These are phyloP conservation scores for Paecilomyces variotii DNA, from an alignment of 2,329 filamentous ascomycete genomes.

Conservation along the genomic window DNA sequence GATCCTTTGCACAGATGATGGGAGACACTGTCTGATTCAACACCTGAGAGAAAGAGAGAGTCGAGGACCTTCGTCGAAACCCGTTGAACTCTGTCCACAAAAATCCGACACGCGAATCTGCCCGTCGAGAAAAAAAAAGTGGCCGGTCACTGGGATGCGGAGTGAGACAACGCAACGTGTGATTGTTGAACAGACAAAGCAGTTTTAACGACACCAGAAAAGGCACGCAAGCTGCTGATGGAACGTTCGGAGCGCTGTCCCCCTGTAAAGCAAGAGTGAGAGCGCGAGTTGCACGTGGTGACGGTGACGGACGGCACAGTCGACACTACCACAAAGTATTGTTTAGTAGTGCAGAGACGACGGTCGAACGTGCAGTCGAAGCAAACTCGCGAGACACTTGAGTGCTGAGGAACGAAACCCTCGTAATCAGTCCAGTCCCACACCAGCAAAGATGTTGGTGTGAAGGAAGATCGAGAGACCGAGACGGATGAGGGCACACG, in stretches of 20 bases:
- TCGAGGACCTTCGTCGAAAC: neutral
- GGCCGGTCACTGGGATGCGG: neutral
- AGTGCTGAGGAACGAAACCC: neutral
- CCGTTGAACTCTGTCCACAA: neutral
- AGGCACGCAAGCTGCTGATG: neutral
- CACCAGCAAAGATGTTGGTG: neutral
- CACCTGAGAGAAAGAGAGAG: neutral
- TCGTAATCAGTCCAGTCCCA: neutral
- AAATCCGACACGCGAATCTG: neutral
- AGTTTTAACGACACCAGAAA: neutral
- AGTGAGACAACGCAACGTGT: neutral
- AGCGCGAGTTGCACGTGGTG: conserved; percentile 22
- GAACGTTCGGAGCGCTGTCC: conserved; percentile 7
- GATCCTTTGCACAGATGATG: conserved; percentile 6
- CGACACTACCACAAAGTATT: neutral
- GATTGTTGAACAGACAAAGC: neutral
- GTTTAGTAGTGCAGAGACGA: conserved; percentile 13
- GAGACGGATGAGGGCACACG: conserved; percentile 1
- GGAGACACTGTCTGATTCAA: conserved; percentile 12
- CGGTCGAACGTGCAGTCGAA: neutral
- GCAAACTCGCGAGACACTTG: neutral
- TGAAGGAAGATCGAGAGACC: neutral
- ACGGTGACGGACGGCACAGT: neutral
- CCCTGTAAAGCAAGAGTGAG: conserved; percentile 14
- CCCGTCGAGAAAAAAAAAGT: neutral